These are phyloP conservation scores for Crataegus laevigata DNA, from an alignment of 306 rosid species.

Conservation along the genomic window DNA sequence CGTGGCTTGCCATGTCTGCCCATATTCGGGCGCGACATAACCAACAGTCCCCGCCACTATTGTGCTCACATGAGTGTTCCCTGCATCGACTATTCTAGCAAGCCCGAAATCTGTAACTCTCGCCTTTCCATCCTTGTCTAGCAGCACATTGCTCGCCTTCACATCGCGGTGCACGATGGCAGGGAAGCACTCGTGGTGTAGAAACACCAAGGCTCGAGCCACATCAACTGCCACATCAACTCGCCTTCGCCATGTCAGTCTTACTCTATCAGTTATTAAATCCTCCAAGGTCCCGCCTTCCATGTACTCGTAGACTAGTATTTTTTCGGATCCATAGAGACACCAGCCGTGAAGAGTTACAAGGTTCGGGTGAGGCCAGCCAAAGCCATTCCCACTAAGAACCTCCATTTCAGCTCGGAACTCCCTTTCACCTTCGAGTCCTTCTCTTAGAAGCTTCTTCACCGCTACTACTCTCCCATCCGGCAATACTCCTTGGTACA, in stretches of 20 bases:
- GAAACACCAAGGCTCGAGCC: constrained; percentile 71
- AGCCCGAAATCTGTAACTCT: constrained; percentile 88
- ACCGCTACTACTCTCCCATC: constrained; percentile 84
- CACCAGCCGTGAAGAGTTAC: constrained; percentile 97
- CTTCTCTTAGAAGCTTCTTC: constrained; percentile 81
- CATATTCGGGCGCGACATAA: constrained; percentile 92
- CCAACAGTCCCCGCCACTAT: constrained; percentile 93
- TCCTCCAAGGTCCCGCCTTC: constrained; percentile 92
- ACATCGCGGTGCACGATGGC: constrained; percentile 85
- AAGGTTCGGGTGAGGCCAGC: constrained; percentile 93
- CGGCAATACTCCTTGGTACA: constrained; percentile 63
- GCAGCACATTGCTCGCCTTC: constrained; percentile 80
- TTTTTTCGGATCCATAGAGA: constrained; percentile 55
- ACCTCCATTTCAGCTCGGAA: constrained; percentile 91
- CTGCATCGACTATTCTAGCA: constrained; percentile 73
- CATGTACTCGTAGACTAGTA: constrained; percentile 77
- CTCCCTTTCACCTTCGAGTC: constrained; percentile 81
- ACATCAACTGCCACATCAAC: constrained; percentile 66
- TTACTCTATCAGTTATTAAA: constrained; percentile 37
- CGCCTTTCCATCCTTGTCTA: constrained; percentile 72
- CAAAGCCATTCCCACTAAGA: constrained; percentile 63
- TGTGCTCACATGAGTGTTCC: constrained; percentile 91
- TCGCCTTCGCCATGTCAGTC: constrained; percentile 54
- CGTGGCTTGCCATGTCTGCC: constrained; percentile 93
- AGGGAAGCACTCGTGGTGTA: constrained; percentile 82